Conservation (phyloP, 179 eudicot species). For the Patellifolia procumbens region DNA sequence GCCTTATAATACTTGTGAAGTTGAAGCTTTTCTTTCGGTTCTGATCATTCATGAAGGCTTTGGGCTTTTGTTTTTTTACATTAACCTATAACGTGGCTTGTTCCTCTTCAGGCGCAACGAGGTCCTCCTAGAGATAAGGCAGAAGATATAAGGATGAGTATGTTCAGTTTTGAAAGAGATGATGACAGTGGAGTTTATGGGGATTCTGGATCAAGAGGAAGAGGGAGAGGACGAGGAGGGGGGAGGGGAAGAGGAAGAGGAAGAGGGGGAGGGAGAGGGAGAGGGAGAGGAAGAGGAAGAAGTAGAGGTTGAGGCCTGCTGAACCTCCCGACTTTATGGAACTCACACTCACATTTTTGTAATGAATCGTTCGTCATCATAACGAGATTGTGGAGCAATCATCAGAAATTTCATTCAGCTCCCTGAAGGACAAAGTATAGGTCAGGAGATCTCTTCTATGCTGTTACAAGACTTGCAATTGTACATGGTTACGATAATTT, state of each 20-base stretch:
- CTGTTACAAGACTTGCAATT: neutral
- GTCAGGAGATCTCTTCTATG: neutral
- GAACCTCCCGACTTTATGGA: neutral
- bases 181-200: constrained; percentile 42
- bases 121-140: constrained; percentile 47
- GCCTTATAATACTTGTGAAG: neutral
- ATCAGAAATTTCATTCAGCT: neutral
- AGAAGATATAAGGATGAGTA: constrained; percentile 60
- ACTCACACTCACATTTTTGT: neutral
- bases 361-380: neutral
- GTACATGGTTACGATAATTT: neutral
- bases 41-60: neutral
- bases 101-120: constrained; percentile 47
- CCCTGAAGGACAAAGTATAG: neutral
- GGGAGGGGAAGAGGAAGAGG: too few relatives aligned
- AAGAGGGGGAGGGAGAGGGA: constrained; percentile 38
- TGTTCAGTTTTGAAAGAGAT: constrained; percentile 77
- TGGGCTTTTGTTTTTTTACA: neutral
- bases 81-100: neutral
- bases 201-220: constrained; percentile 48
- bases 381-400: neutral
- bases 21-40: neutral
- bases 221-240: constrained; percentile 62
- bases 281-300: constrained; percentile 46
- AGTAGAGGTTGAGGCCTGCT: constrained; percentile 33